Evolutionary conservation across 352 stramenopile species (phyloP), one percentile per base, ranked within the genome.

Genomic region (Globisporangium abappressorium): DNA sequence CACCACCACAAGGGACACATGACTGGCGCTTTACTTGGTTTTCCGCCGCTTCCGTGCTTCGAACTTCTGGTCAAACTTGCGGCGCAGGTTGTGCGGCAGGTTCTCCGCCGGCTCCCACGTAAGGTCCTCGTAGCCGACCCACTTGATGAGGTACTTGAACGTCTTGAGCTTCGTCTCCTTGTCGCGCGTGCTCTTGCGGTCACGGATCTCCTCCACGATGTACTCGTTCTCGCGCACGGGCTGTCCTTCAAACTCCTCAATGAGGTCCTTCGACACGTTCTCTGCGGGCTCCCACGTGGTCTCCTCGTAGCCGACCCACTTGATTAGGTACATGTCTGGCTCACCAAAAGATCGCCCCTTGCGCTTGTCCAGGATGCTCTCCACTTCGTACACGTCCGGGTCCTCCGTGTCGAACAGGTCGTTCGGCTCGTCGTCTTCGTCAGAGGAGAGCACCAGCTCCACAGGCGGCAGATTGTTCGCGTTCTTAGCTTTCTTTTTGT

Each of bases 61-160:
- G 61, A 85, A 92, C 70, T 90, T 89, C 61, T 85, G 70, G 67
- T 94, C 86, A 56, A 91, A 94, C 68, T 90, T 94, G 60, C 84
- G 82, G 22, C 86, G 82, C 20, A 94, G 56, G 53, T 91, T 94
- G 69, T 90, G 85, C 22, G 85, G 85, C 30, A 94, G 59, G 70
- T 94, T 94, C 33, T 91, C 80, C 0, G 82, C 78, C 0, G 85
- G 85, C 57, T 94, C 85, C 85, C 85, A 94, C 55, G 85, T 94
- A 64, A 80, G 68, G 7, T 94, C 84, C 8, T 92, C 83, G 74
- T 94, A 94, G 65, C 86, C 84, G 49, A 94, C 79, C 86, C 86
- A 94, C 70, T 93, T 93, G 71, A 94, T 85, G n/a, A 88, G 78
- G 74, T 93, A 94, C 72, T 91, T 79, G 65, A 89, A 80, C 30